A percentile compares a stretch with the other conserved stretches of the same genome.
Conservation (phyloP, 768 basidiomycete species). For the Dioszegia hungarica region DNA sequence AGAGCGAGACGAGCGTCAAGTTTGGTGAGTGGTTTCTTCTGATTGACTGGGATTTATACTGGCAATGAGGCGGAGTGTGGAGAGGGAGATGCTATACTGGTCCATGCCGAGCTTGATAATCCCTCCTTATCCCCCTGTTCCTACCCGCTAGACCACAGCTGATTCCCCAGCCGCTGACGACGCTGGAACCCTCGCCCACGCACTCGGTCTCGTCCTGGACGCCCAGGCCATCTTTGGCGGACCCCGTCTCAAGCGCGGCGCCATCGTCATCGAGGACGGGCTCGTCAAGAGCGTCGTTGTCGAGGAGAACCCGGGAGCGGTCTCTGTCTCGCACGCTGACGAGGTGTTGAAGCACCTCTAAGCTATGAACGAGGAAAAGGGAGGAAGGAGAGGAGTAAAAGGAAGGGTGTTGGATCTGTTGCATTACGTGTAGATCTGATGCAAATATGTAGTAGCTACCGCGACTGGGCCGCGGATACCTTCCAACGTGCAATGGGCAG, state of each 20-base stretch:
- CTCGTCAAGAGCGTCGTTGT: slow-evolving; percentile 64
- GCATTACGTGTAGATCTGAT: too few relatives aligned
- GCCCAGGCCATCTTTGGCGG: slow-evolving; percentile 62
- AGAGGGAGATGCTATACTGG: neutral
- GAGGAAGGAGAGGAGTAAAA: neutral
- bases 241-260: slow-evolving; percentile 60
- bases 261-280: slow-evolving; percentile 57
- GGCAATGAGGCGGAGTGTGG: too few relatives aligned
- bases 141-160: neutral
- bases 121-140: neutral
- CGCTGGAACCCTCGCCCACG: slow-evolving; percentile 57
- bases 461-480: too few relatives aligned
- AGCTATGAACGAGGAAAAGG: slow-evolving; percentile 3
- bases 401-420: neutral
- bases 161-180: slow-evolving; percentile 58
- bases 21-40: slow-evolving; percentile 26
- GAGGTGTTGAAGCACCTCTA: slow-evolving; percentile 51
- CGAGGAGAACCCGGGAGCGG: slow-evolving; percentile 53
- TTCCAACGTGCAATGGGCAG: too few relatives aligned
- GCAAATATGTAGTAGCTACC: too few relatives aligned
- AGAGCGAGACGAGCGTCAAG: slow-evolving; percentile 54
- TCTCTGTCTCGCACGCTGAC: slow-evolving; percentile 58
- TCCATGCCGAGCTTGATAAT: too few relatives aligned
- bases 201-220: slow-evolving; percentile 61
- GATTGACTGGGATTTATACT: too few relatives aligned